phyloP scores from a whole-genome alignment of 371 early-diverging fungal genomes.

The Funneliformis caledonium region DNA sequence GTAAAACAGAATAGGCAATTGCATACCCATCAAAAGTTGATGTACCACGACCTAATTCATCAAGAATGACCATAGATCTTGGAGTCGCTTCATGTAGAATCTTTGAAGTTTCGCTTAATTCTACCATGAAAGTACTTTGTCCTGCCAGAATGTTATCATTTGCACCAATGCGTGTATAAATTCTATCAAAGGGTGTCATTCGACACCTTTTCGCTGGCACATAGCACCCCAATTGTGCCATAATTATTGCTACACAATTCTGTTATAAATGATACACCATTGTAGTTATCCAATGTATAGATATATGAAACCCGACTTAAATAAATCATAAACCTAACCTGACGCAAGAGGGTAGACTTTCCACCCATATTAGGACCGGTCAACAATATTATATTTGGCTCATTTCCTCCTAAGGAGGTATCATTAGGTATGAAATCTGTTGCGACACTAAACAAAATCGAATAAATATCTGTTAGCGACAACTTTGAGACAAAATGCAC shows the following conservation, averaged over 20 bases:
- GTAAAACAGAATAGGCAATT: slow-evolving; percentile 95
- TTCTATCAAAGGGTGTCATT: slow-evolving; percentile 92
- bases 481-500: background rate
- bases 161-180: slow-evolving; percentile 98
- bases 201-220: slow-evolving; percentile 87
- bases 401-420: slow-evolving; percentile 74
- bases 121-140: slow-evolving; percentile 99
- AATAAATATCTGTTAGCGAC: background rate
- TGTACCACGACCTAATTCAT: slow-evolving; percentile 99
- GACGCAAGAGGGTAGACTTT: slow-evolving; percentile 96
- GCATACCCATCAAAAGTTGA: slow-evolving; percentile 98
- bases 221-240: slow-evolving; percentile 98
- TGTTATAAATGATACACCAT: slow-evolving; percentile 41
- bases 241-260: slow-evolving; percentile 95
- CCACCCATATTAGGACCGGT: slow-evolving; percentile 99
- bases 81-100: slow-evolving; percentile 94
- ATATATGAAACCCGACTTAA: background rate
- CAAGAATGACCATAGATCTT: slow-evolving; percentile 96
- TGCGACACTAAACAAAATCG: slow-evolving; percentile 47
- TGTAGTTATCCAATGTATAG: background rate
- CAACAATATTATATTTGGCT: slow-evolving; percentile 85
- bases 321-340: slow-evolving; percentile 52
- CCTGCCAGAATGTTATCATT: slow-evolving; percentile 97
- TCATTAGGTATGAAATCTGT: slow-evolving; percentile 96
- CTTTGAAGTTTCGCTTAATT: slow-evolving; percentile 94